Evolutionary conservation across 495 filamentous ascomycete species (phyloP), one percentile per base, ranked within the genome.

Genomic region (Podospora comata): DNA sequence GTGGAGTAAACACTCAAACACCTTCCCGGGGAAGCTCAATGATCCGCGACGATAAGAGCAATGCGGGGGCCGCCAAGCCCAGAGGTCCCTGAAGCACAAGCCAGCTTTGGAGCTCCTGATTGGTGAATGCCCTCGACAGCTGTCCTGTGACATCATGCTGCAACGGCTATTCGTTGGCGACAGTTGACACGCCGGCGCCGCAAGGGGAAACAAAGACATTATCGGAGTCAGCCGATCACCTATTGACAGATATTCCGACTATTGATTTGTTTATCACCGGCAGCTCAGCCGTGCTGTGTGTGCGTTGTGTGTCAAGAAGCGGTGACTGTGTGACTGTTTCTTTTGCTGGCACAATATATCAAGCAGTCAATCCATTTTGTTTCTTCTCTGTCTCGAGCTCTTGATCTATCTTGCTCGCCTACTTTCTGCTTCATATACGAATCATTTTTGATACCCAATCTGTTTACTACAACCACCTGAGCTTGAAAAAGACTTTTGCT

Each of bases 141-240:
- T 72, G 67, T 66, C 72, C 72, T 76, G 72, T 76, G 74, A 74
- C 72, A 76, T 74, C 72, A 74, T 68, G 2, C 26, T 19, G 32
- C 61, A 62, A 71, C 59, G 69, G 34, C 39, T 48, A 48, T 61
- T 65, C 62, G 68, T 74, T 73, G 73, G 69, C 58, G 65, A 67
- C 63, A 44, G 55, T 44, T 28, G 34, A 27, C 20, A 44, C 16
- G 5, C 59, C 19, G 56, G 56, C 56, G 23, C n/a, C 18, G 19
- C 6, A 20, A 58, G 56, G 56, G 59, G 20, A 6, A 30, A 61
- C 6, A 2, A 48, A 48, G 13, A 48, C 39, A 48, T 48, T 28
- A 32, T 63, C 61, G 61, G 30, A 32, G 61, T 63, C 61, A 63
- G 27, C 61, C 27, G 61, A 63, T 57, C 57, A 26, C 34, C 54